Evolutionary conservation across 2,329 filamentous ascomycete genomes (phyloP), one percentile per base, ranked within the genome.

Genomic region (Magnaporthales sp.): DNA sequence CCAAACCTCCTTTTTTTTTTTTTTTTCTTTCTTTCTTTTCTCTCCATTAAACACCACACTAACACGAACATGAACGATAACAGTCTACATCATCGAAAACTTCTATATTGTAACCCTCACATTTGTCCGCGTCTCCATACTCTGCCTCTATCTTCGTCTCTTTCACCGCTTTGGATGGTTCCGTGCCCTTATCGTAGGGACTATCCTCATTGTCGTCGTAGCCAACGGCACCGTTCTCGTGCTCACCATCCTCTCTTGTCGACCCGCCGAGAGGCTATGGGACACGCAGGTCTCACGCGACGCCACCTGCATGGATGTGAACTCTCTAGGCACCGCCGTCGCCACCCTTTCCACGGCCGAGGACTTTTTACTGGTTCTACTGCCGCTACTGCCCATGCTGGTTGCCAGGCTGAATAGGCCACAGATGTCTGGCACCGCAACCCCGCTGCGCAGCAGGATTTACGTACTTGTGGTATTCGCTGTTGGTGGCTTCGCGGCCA

Each of bases 171-270:
- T 67, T 66, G 62, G 29, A 4, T 65, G 61, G 6, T 69, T 69
- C 66, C 66, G 66, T 15, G 54, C 54, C 24, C 54, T 58, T 9
- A 58, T 26, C 22, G n/a, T 58, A 22, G 54, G 54, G 7, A 26
- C 22, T 9, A 58, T 58, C 54, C 54, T 58, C 54, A 24, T 66
- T 31, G 61, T 66, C 15, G 67, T 67, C 56, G 62, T 67, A 65
- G 62, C 68, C 13, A 67, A 64, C 63, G 54, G 27, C 1, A 64
- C 54, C 8, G 63, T 70, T 26, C 64, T 65, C 19, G 19, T 69
- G 31, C 46, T 67, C 8, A 70, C 68, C 27, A 68, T 69, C n/a
- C 31, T 70, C n/a, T 70, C 68, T 2, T 70, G 69, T 54, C 65
- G 38, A 8, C 69, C 69, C 30, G 24, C 67, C 31, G n/a, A 64